Evolutionary conservation across 2,329 filamentous ascomycete genomes (phyloP), one percentile per base, ranked within the genome.

Genomic region (Geosmithia flava): DNA sequence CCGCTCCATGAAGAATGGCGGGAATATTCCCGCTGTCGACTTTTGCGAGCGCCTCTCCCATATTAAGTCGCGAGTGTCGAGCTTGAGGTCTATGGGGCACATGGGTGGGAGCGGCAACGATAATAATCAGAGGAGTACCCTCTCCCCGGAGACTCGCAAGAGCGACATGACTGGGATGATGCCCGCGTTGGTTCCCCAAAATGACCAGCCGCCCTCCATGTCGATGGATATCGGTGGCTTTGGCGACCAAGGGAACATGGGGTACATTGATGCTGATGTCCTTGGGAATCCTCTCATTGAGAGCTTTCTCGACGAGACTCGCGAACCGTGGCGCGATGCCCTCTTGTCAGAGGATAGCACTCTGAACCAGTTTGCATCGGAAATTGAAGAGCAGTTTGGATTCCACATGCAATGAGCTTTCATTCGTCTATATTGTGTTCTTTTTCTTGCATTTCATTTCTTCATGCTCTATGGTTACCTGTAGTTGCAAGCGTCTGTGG

Each of bases 11-110:
- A 59, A 58, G 17, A 58, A 59, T 0, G 55, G 61, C 3, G 59
- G 59, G 0, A 62, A 62, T 7, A 56, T 62, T 0, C 55, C 59
- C 0, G 59, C 59, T 0, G 53, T 59, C 0, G 57, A 61, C 7
- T 61, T 59, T 7, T 62, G 59, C 23, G 58, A 59, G 16, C 49
- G 56, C 1, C 15, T 62, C 1, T 59, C 56, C 1, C 57, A 60
- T 2, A 55, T 58, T 0, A 57, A 59, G 27, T 45, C 52, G 1
- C 46, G 57, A 0, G 54, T 59, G 1, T 51, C 54, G 0, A 55
- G 46, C 1, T 3, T 59, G 1, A 42, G 57, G 3, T 51, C 52
- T 1, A 54, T 50, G 4, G 51, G 52, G 0, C 47, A 54, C 0
- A 40, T 52, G 19, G 40, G 0, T n/a, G 43, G 20, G 8, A 10